Percentiles rank a stretch among this genome's conserved stretches.
Conservation (phyloP, 2,329 filamentous ascomycete genomes). For the Penicillium hesseltinei region DNA sequence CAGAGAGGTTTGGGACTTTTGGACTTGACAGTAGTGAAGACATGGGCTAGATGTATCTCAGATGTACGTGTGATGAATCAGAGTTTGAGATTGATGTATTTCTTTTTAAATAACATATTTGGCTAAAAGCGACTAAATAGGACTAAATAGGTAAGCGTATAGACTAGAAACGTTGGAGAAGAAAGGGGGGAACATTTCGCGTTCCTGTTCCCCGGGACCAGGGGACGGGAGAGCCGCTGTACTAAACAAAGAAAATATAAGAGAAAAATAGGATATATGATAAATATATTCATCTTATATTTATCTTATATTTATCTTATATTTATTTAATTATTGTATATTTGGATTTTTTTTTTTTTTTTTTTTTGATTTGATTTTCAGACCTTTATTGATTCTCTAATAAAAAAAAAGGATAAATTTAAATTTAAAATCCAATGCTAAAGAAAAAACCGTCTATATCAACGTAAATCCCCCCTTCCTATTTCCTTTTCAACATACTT, state of each 20-base stretch:
- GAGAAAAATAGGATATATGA: neutral
- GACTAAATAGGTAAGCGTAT: neutral
- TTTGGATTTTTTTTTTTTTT: slow-evolving; percentile 2
- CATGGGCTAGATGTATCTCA: slow-evolving; percentile 16
- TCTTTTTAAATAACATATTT: too few relatives aligned
- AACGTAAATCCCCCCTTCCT: slow-evolving; percentile 26
- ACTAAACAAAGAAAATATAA: slow-evolving; percentile 25
- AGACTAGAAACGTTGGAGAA: slow-evolving; percentile 20
- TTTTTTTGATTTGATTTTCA: neutral
- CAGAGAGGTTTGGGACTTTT: slow-evolving; percentile 14
- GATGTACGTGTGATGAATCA: slow-evolving; percentile 24
- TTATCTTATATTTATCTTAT: neutral
- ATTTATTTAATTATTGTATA: slow-evolving; percentile 1
- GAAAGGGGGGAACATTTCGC: slow-evolving; percentile 30
- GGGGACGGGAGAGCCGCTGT: slow-evolving; percentile 35
- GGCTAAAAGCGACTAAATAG: neutral
- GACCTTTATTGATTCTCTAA: slow-evolving; percentile 4
- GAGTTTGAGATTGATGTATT: neutral
- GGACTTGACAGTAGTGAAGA: neutral
- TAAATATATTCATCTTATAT: neutral
- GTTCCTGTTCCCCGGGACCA: slow-evolving; percentile 34
- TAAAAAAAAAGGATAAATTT: neutral
- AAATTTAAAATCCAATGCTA: slow-evolving; percentile 7
- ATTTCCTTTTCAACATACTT: slow-evolving; percentile 17
- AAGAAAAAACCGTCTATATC: slow-evolving; percentile 30